Base-by-base conservation (phyloP, 148 eudicot species). In the Persicaria maculosa region DNA sequence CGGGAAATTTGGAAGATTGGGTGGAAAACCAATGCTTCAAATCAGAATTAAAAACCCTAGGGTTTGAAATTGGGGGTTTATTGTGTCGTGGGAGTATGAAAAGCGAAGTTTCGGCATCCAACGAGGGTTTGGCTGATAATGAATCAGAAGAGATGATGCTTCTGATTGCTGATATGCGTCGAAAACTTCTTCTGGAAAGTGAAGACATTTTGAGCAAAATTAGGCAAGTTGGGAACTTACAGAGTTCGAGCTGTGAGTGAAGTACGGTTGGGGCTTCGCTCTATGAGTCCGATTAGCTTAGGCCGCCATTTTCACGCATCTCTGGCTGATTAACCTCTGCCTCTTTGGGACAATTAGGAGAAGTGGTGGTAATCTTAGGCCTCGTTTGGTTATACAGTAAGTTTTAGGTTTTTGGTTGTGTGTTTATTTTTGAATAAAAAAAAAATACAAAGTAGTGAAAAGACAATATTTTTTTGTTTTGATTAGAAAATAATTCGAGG, bases 1-100 rank as follows among this genome's bases (percentile, higher is more conserved):
- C 98, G 8, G 97, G 88, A 73, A 92, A 87, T 44, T 86, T 88
- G 6, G 75, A 71, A 9, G 91, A 72, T 50, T 88, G 84, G 58
- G 91, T 72, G 1, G 98, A 87, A 87, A 77, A 88, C 72, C 81
- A 81, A 64, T 74, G 82, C 36, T 75, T 72, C 68, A 61, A 55
- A 73, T 69, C 0, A 52, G 58, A 44, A 71, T 79, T 65, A 0
- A 17, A 77, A 81, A 83, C 77, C 80, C 83, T 80, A 79, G 72
- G 36, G 58, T 46, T 36, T 5, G 47, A 47, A 52, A 22, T 74
- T 68, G 82, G 71, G 84, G 85, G 74, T 77, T 87, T 73, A 25
- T 77, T 57, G 69, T 69, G 46, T 15, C 77, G 73, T 72, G 87
- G 83, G 82, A 80, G 81, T 80, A 65, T 44, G 71, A 47, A 22